Evolutionary conservation across 441 rosid genomes (phyloP).

Genomic region (Populus hybrid): DNA sequence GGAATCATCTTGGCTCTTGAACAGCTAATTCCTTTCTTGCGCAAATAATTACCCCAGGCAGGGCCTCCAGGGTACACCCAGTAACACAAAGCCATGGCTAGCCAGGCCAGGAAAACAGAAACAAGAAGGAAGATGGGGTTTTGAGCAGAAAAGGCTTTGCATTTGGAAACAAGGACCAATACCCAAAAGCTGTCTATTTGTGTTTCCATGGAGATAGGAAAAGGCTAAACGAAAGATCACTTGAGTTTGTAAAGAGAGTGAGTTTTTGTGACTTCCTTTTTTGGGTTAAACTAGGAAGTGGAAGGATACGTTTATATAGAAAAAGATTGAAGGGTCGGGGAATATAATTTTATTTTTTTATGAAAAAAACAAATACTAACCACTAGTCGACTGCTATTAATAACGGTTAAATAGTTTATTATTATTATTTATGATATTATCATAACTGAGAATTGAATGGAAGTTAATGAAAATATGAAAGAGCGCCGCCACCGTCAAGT

Average conservation of each 20-base stretch:
- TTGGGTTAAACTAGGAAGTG: conserved; percentile 30
- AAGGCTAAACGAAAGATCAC: neutral
- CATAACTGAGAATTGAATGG: conserved; percentile 4
- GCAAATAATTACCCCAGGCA: conserved; percentile 47
- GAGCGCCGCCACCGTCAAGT: conserved; percentile 27
- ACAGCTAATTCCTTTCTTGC: neutral
- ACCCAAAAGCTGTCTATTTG: conserved; percentile 36
- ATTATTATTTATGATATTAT: neutral
- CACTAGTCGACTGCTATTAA: neutral
- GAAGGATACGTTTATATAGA: conserved; percentile 33
- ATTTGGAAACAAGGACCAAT: conserved; percentile 34
- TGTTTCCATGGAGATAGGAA: conserved; percentile 33
- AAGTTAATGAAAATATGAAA: conserved; percentile 11
- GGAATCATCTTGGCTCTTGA: conserved; percentile 27
- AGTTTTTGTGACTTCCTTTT: conserved; percentile 28
- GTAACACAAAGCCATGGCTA: conserved; percentile 27
- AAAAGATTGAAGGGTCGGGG: neutral
- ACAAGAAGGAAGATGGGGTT: conserved; percentile 23
- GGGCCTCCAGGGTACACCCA: conserved; percentile 52
- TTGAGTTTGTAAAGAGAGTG: neutral
- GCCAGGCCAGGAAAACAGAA: conserved; percentile 29
- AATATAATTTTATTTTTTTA: neutral
- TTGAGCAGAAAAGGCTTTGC: conserved; percentile 27
- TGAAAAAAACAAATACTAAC: neutral
- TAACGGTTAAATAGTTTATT: conserved; percentile 1